Percentiles rank a stretch among this genome's conserved stretches.
These are phyloP conservation scores for Rosa hybrid DNA, from an alignment of 331 rosid species.

Conservation along the genomic window DNA sequence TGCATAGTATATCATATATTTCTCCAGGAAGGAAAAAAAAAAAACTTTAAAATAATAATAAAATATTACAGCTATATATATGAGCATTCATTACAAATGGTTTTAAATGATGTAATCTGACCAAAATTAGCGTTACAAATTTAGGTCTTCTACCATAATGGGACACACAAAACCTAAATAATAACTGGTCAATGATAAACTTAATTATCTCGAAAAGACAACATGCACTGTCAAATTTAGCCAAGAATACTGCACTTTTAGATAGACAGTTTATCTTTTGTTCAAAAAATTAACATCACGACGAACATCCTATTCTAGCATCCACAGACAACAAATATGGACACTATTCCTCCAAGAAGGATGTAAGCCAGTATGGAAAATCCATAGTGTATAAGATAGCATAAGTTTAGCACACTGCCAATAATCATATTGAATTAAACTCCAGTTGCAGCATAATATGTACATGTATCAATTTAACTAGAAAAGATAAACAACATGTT, in stretches of 20 bases:
- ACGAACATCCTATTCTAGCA: constrained; percentile 24
- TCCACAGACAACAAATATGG: neutral
- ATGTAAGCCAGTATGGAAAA: neutral
- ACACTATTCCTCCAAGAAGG: neutral
- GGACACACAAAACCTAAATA: neutral
- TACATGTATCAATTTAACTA: neutral
- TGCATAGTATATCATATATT: constrained; percentile 7
- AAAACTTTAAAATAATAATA: neutral
- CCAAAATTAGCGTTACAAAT: neutral
- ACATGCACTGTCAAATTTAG: constrained; percentile 21
- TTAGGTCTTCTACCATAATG: neutral
- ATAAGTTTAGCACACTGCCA: constrained; percentile 8
- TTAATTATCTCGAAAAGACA: neutral
- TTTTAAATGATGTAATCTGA: neutral
- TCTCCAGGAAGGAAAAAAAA: constrained; percentile 15
- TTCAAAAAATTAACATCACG: constrained; percentile 14
- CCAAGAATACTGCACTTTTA: neutral
- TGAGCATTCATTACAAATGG: constrained; percentile 16
- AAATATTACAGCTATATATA: constrained; percentile 14
- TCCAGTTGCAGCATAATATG: constrained; percentile 2
- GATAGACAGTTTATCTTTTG: neutral
- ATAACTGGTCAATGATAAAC: neutral
- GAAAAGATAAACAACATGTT: constrained; percentile 16
- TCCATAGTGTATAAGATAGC: constrained; percentile 14
- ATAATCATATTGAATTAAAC: constrained; percentile 13